A percentile compares a stretch with the other conserved stretches of the same genome.
Evolutionary conservation across 2,329 filamentous ascomycete species (phyloP).

Genomic region (Paraphaeosphaeria sporulosa): DNA sequence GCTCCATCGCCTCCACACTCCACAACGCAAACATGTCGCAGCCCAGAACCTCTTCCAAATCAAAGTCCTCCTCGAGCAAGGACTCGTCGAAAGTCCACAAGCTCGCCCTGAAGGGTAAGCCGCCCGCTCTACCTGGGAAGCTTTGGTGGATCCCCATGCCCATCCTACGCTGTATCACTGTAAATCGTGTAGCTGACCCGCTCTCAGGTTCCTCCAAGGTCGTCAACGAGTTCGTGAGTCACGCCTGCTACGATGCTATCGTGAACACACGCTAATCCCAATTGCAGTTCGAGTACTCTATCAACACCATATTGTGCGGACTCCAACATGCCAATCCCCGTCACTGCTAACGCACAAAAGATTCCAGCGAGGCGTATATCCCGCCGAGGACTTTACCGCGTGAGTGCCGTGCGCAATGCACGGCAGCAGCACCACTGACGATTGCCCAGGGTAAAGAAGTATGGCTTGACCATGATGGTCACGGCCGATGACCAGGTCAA

Average conservation of each 20-base stretch:
- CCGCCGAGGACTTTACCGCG: conserved; percentile 93
- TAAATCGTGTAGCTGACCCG: not conserved
- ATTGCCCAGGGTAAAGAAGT: conserved; percentile 83
- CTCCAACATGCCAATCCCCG: not conserved
- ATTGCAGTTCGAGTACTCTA: conserved; percentile 89
- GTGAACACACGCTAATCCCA: conserved; percentile 22
- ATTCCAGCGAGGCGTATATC: conserved; percentile 83
- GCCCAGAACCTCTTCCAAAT: conserved; percentile 35
- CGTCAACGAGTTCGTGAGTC: conserved; percentile 90
- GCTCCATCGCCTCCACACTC: conserved; percentile 5
- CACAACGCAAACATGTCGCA: conserved; percentile 36
- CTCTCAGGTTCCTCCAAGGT: conserved; percentile 75
- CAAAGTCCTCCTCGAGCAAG: conserved; percentile 55
- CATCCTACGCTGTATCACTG: not conserved
- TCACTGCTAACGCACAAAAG: conserved; percentile 54
- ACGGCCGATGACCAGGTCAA: conserved; percentile 98
- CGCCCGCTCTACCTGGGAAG: not conserved
- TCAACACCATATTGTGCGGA: conserved; percentile 89
- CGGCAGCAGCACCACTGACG: conserved; percentile 8
- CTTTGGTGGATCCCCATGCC: not conserved
- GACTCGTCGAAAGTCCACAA: conserved; percentile 93
- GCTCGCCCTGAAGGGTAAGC: conserved; percentile 81
- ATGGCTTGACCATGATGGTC: conserved; percentile 98
- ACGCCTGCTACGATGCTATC: not conserved
- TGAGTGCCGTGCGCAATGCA: conserved; percentile 57